Evolutionary conservation across 2,329 filamentous ascomycete species (phyloP), one percentile per base, ranked within the genome.

Genomic region (Colletotrichum acutatum): DNA sequence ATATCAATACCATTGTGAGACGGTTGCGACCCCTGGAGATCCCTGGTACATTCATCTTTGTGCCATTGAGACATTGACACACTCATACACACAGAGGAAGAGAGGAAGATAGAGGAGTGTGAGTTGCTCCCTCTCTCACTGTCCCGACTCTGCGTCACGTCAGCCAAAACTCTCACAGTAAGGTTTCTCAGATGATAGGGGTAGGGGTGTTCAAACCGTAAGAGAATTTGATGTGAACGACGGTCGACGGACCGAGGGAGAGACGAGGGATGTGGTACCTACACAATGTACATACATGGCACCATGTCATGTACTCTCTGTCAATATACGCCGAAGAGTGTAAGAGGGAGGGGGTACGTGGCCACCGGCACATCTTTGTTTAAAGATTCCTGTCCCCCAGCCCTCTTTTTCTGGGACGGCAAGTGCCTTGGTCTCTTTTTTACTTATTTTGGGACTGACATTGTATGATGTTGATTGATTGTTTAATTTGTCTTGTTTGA

Each of bases 1-100:
- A 72, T 65, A 72, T 70, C 66, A 66, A 72, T 65, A 60, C 66
- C 54, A 70, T 65, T 72, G 70, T 70, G 70, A 72, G 70, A 72
- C 70, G 66, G 60, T 22, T 22, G 26, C 46, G 66, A 37, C 60
- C 66, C 70, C 70, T 61, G 60, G 49, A 65, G 54, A 70, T 70
- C 66, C 60, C 60, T 70, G 60, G 34, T 42, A 24, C 37, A 19
- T 42, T 42, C 5, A 52, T 57, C 26, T 14, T n/a, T 28, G n/a
- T 49, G n/a, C 24, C 2, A 5, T 24, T 7, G 22, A 54, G 22
- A 16, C 14, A 14, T 22, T 16, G 14, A 42, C 37, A 42, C 14
- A 42, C 37, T 16, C 37, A 42, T 42, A 42, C 37, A 14, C 37
- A 42, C 37, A 42, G 37, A 42, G 37, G 37, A 42, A 42, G 37